Evolutionary conservation across 345 rosid genomes (phyloP), one percentile per base, ranked within the genome.

Genomic region (Capsella bursapastoris): DNA sequence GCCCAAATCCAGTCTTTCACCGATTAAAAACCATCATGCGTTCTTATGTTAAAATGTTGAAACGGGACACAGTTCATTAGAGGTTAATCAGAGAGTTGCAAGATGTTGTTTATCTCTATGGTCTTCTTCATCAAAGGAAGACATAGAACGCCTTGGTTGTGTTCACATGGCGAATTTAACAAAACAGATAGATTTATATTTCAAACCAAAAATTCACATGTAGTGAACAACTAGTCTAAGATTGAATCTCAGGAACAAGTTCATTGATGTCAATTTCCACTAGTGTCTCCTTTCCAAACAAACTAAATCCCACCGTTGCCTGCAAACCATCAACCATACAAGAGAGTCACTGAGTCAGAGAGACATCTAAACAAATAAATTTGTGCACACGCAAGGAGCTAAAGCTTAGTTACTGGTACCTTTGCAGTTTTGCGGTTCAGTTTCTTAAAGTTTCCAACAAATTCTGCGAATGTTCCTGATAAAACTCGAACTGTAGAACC

Each of bases 231-330:
- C 35, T 49, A 43, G 47, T 48, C 59, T 57, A 80, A 82, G 83
- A 82, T 51, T 74, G 64, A 57, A 77, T 71, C 82, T 83, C 89
- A 32, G 82, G 70, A 41, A 83, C 90, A 85, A 94, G 86, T 84
- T 94, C 95, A 76, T 73, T 62, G 79, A 85, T 68, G 83, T 87
- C 89, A 63, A 91, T 57, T 53, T 94, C 98, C 43, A 88, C 93
- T 29, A 88, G 72, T 50, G 86, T 91, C 78, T 94, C 98, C 81
- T 90, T 94, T 41, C 98, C 96, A 71, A 94, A 90, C 60, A 91
- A 78, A 15, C 91, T 85, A 64, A 94, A 81, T 37, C 76, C 90
- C 68, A 94, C 96, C 5, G 95, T 94, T 75, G 87, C 97, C 98
- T 91, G 88, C 81, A 86, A 62, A 12, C 47, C 47, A 43, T 6